Evolutionary conservation across 2,329 filamentous ascomycete species (phyloP).

Genomic region (Penicillium frequentans): DNA sequence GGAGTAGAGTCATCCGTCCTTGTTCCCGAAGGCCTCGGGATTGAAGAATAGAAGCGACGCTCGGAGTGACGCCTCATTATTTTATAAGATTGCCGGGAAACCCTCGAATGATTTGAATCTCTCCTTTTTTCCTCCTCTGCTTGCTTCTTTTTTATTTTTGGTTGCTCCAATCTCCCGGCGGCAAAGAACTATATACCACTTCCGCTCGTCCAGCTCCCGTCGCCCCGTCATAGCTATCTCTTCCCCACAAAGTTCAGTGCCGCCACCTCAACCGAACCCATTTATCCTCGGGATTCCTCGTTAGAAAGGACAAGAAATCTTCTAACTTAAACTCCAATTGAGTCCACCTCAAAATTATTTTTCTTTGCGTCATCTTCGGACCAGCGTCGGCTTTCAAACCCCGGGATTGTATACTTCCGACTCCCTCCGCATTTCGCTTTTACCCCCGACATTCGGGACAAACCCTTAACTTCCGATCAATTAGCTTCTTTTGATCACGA

Average conservation of each 20-base stretch:
- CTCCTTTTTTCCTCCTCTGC: slow-evolving; percentile 3
- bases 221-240: slow-evolving; percentile 34
- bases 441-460: slow-evolving; percentile 13
- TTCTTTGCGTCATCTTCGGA: slow-evolving; percentile 8
- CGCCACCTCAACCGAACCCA: slow-evolving; percentile 26
- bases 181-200: slow-evolving; percentile 18
- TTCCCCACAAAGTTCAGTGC: slow-evolving; percentile 22
- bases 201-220: slow-evolving; percentile 41
- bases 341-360: not conserved
- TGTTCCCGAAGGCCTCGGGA: slow-evolving; percentile 30
- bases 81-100: slow-evolving; percentile 13
- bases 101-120: slow-evolving; percentile 5
- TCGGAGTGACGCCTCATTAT: slow-evolving; percentile 1
- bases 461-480: slow-evolving; percentile 1
- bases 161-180: not conserved
- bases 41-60: slow-evolving; percentile 2
- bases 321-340: not conserved
- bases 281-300: slow-evolving; percentile 9
- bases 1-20: slow-evolving; percentile 20
- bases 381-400: slow-evolving; percentile 6
- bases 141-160: not conserved
- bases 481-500: slow-evolving; percentile 1
- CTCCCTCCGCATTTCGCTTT: slow-evolving; percentile 32
- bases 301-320: not conserved
- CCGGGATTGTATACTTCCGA: slow-evolving; percentile 36